Conservation (phyloP, 139 green algal genomes). For the Asterochloris sp. region DNA sequence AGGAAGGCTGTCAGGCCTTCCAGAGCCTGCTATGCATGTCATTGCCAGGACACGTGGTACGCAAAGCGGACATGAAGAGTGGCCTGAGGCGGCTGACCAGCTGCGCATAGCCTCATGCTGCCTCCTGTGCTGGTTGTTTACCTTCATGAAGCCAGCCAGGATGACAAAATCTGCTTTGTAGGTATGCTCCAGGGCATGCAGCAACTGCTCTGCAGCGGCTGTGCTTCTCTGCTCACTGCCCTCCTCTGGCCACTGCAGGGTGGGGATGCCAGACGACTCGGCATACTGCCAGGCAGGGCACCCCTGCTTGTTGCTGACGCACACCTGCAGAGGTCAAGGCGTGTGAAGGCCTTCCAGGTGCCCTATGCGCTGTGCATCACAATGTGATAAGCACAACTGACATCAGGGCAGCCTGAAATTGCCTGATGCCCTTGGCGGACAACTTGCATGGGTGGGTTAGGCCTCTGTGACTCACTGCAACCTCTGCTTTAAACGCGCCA, state of each 20-base stretch:
- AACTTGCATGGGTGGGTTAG: neutral
- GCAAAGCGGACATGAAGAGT: no score
- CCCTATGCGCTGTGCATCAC: neutral
- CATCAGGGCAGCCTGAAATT: neutral
- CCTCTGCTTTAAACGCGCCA: slow-evolving; percentile 59
- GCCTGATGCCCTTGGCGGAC: neutral
- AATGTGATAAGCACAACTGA: neutral
- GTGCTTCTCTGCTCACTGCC: neutral
- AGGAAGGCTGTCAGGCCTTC: no score
- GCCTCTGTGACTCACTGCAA: slow-evolving; percentile 32
- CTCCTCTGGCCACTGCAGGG: slow-evolving; percentile 18
- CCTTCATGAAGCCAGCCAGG: slow-evolving; percentile 95
- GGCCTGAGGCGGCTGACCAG: no score
- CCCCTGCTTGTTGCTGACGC: slow-evolving; percentile 75
- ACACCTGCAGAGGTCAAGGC: slow-evolving; percentile 33
- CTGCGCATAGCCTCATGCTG: no score
- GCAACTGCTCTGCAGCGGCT: slow-evolving; percentile 44
- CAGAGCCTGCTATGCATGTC: no score
- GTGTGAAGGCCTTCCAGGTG: neutral
- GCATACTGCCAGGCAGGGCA: slow-evolving; percentile 84
- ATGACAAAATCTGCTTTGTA: slow-evolving; percentile 72
- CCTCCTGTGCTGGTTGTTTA: slow-evolving; percentile 1
- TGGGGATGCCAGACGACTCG: slow-evolving; percentile 64
- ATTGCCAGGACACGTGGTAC: no score
- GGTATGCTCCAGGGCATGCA: slow-evolving; percentile 23